These are phyloP conservation scores for Dendrothele bispora DNA, from an alignment of 768 basidiomycete species.

Conservation along the genomic window DNA sequence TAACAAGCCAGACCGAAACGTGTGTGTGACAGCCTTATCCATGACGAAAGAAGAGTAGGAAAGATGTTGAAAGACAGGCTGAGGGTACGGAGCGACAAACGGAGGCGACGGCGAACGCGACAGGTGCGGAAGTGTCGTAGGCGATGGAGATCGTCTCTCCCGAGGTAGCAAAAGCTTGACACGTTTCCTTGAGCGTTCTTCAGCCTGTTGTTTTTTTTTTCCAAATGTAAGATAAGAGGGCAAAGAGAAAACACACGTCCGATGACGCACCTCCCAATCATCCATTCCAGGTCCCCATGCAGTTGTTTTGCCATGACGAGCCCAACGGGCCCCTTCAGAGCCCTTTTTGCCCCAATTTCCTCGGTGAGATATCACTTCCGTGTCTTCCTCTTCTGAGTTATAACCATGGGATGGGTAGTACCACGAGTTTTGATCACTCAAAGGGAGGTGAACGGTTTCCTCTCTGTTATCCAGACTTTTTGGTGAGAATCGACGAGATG, in stretches of 20 bases:
- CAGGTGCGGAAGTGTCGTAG: constrained; percentile 72
- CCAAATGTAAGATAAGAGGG: constrained; percentile 13
- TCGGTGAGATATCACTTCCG: constrained; percentile 40
- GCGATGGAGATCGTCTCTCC: constrained; percentile 66
- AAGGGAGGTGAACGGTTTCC: constrained; percentile 42
- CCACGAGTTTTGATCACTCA: constrained; percentile 77
- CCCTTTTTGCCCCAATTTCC: constrained; percentile 89
- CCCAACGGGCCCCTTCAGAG: constrained; percentile 75
- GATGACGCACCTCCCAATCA: constrained; percentile 76
- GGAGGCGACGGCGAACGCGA: constrained; percentile 77
- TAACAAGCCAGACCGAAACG: constrained; percentile 76
- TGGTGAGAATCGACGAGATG: no score
- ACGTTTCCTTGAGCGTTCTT: constrained; percentile 82
- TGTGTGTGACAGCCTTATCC: constrained; percentile 81
- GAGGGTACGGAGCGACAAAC: constrained; percentile 71
- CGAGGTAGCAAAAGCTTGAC: constrained; percentile 66
- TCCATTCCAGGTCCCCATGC: constrained; percentile 84
- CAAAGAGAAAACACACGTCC: not conserved
- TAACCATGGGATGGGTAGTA: constrained; percentile 83
- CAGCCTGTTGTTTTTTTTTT: constrained; percentile 61
- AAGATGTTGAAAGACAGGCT: constrained; percentile 65
- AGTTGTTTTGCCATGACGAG: constrained; percentile 77
- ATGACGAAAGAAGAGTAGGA: constrained; percentile 84
- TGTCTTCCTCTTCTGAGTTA: constrained; percentile 62
- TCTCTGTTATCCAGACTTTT: no score